phyloP scores from a whole-genome alignment of 352 stramenopile species.

The Blastocystis sp. region DNA sequence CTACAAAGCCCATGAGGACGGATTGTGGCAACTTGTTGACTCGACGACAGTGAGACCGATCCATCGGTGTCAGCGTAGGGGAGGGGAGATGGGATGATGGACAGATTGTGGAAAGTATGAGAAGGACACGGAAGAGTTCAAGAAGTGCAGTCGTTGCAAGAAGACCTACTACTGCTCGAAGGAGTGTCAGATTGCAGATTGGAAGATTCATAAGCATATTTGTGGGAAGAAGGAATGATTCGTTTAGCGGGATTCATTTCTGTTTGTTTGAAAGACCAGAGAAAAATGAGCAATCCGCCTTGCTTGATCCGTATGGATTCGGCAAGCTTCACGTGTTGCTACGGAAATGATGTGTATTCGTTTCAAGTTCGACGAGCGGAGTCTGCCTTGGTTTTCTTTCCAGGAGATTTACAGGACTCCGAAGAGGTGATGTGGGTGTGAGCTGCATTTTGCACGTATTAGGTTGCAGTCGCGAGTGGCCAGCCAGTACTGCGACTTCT shows the following conservation, averaged over 20 bases:
- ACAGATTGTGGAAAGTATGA: conserved; percentile 50
- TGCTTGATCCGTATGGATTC: conserved; percentile 53
- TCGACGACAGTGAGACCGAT: not conserved
- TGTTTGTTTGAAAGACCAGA: not conserved
- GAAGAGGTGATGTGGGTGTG: not conserved
- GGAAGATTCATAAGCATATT: conserved; percentile 44
- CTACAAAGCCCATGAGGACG: not conserved
- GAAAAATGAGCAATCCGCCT: not conserved
- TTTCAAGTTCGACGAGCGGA: conserved; percentile 16
- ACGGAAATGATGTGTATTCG: conserved; percentile 44
- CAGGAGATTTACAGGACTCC: conserved; percentile 33
- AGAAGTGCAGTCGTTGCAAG: conserved; percentile 51
- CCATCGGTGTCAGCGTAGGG: conserved; percentile 14
- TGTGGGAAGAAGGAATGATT: conserved; percentile 13
- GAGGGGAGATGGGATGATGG: not conserved
- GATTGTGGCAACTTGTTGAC: not conserved
- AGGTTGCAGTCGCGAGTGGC: conserved; percentile 9
- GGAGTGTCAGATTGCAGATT: conserved; percentile 46
- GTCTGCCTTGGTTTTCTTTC: conserved; percentile 45
- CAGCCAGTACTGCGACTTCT: not conserved
- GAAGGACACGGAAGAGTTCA: conserved; percentile 36
- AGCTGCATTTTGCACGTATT: not conserved
- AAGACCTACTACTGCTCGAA: conserved; percentile 16
- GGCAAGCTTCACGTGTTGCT: conserved; percentile 43
- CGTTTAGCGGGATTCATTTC: not conserved